Base-by-base conservation (phyloP, 768 basidiomycete genomes). In the Calocybe cyanea region DNA sequence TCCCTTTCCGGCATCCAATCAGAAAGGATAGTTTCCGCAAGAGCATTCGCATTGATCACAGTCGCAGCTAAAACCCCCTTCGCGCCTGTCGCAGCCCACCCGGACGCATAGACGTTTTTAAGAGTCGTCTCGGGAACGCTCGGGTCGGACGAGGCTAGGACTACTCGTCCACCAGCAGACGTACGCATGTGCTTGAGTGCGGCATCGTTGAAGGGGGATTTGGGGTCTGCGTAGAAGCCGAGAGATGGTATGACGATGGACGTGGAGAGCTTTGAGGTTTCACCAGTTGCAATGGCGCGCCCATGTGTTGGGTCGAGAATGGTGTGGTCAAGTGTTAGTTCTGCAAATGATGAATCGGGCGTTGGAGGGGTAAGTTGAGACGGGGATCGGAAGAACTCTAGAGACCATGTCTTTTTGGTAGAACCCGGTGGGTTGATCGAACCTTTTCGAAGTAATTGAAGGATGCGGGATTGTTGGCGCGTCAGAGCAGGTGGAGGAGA, bases 11-110 rank as follows among this genome's bases (percentile, higher is more conserved):
- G 45, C 36, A 58, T 43, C 59, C 61, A 72, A 55, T 94, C 92
- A 1, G 68, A 64, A 1, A 92, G 50, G 42, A 97, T 77, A 0
- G 75, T 68, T 31, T 87, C 81, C 2, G 89, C 85, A 2, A 90
- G 81, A 2, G 76, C 73, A 59, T 92, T 92, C 17, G 94, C 89
- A 59, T 96, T 78, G 64, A 91, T 81, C 92, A 99, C 92, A 25
- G 96, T 96, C 2, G 84, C 75, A 1, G 92, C 93, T 36, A 98
- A 73, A 10, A 98, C 93, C 8, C 94, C 94, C 42, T 80, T 84
- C 0, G 96, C 93, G 28, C 95, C 95, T 2, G 78, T 82, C 2
- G 91, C 85, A 2, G 91, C 85, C 96, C 96, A 99, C 8, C 95
- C 95, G 1, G 89, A 85, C 1, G 91, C 86, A 59, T 96, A 99